Conservation (phyloP, 75 land plant genomes). For the Gnetum montanum region DNA sequence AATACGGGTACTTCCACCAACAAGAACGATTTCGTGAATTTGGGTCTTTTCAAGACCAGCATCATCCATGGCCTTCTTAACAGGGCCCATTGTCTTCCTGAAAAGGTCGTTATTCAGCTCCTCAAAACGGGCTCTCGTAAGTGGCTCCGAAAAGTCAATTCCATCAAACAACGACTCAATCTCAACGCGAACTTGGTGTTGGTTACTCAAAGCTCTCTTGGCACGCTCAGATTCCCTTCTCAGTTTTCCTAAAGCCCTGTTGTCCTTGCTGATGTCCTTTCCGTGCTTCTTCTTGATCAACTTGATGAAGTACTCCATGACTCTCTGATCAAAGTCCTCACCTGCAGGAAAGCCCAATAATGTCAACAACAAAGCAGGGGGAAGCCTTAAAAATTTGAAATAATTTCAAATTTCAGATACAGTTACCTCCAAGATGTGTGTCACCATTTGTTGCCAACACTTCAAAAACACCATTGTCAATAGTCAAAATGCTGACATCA, state of each 20-base stretch:
- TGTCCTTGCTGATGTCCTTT: constrained; percentile 92
- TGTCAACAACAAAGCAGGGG: neutral
- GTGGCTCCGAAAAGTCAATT: constrained; percentile 80
- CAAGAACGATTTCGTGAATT: constrained; percentile 87
- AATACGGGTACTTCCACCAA: constrained; percentile 90
- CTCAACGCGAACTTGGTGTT: constrained; percentile 90
- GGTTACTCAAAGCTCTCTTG: constrained; percentile 89
- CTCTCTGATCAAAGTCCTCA: constrained; percentile 92
- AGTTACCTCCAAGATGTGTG: constrained; percentile 75
- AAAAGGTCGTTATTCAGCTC: constrained; percentile 88
- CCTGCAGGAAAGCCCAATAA: constrained; percentile 24
- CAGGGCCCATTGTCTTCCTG: constrained; percentile 97
- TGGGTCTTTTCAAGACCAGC: constrained; percentile 74
- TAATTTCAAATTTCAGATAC: neutral
- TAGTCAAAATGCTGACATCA: constrained; percentile 75
- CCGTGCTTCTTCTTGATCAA: constrained; percentile 92
- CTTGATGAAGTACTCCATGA: constrained; percentile 96
- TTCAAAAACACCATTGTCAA: constrained; percentile 85
- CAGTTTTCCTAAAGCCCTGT: constrained; percentile 80
- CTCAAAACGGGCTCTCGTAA: constrained; percentile 86
- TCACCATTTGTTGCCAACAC: constrained; percentile 79
- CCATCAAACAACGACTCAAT: constrained; percentile 86
- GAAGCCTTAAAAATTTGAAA: neutral
- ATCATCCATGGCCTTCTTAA: constrained; percentile 97
- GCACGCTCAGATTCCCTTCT: constrained; percentile 83